These are phyloP conservation scores for Fulvia fulva DNA, from an alignment of 2,329 filamentous ascomycete species.

Conservation along the genomic window DNA sequence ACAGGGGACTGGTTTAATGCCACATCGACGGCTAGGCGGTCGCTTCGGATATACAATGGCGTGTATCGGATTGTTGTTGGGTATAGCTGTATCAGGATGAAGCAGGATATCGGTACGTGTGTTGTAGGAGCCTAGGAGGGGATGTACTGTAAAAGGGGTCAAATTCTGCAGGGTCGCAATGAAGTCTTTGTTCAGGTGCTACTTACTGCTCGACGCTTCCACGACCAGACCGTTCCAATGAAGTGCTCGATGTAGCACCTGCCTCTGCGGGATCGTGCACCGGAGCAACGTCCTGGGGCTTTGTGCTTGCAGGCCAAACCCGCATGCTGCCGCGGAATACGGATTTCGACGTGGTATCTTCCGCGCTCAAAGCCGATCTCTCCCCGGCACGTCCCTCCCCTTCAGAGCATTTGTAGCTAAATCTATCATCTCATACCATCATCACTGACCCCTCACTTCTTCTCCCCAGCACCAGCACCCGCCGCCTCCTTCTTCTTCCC, in stretches of 20 bases:
- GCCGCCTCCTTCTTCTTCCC: constrained; percentile 58
- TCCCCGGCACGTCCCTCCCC: no score
- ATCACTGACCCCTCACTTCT: no score
- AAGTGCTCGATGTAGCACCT: neutral
- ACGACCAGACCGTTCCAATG: neutral
- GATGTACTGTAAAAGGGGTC: neutral
- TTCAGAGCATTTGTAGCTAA: no score
- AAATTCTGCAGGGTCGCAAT: no score
- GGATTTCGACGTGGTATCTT: no score
- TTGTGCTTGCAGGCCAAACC: no score
- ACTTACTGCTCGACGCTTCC: neutral
- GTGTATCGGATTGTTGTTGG: neutral
- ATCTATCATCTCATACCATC: no score
- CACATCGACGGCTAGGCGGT: no score
- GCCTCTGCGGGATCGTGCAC: neutral
- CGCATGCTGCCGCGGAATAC: no score
- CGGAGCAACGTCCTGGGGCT: neutral
- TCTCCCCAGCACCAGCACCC: constrained; percentile 15
- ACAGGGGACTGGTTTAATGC: no score
- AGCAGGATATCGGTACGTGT: neutral
- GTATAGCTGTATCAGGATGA: neutral
- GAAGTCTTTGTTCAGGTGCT: neutral
- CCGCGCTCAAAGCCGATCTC: no score
- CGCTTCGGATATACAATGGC: neutral
- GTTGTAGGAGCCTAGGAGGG: neutral